Percentiles rank a stretch among this genome's conserved stretches.
Evolutionary conservation across 73 alveolate genomes (phyloP).

Genomic region (Blepharisma japonicum): DNA sequence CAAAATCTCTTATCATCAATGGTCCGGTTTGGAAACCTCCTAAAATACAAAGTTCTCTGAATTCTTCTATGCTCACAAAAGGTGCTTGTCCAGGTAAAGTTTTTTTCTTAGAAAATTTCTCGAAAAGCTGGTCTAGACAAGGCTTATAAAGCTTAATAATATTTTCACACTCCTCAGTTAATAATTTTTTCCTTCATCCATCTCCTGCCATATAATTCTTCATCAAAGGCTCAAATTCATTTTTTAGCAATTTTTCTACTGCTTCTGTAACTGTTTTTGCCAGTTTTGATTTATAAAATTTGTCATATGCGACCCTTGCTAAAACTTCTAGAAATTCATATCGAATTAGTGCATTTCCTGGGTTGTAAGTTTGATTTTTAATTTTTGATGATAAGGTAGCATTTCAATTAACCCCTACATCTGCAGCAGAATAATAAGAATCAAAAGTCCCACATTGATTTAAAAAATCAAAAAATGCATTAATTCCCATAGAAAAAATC

Average conservation of each 20-base stretch:
- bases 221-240: not conserved
- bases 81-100: slow-evolving; percentile 16
- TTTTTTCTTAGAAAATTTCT: not conserved
- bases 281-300: slow-evolving; percentile 8
- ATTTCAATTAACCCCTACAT: slow-evolving; percentile 29
- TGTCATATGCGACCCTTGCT: slow-evolving; percentile 31
- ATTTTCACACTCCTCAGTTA: not conserved
- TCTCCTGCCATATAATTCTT: not conserved
- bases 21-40: not conserved
- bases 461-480: slow-evolving; percentile 34
- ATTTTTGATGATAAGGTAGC: slow-evolving; percentile 16
- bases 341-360: slow-evolving; percentile 31
- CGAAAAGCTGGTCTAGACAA: not conserved
- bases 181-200: not conserved
- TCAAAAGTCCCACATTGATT: slow-evolving; percentile 27
- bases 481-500: slow-evolving; percentile 39
- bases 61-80: slow-evolving; percentile 18
- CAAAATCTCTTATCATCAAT: not conserved
- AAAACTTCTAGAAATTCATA: slow-evolving; percentile 30
- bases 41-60: not conserved
- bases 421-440: slow-evolving; percentile 1
- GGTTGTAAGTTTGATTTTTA: slow-evolving; percentile 31
- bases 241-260: not conserved
- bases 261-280: slow-evolving; percentile 12
- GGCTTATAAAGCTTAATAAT: not conserved